Evolutionary conservation across 1,284 basidiomycete species (phyloP), one percentile per base, ranked within the genome.

Genomic region (Papiliotrema nemorosa): DNA sequence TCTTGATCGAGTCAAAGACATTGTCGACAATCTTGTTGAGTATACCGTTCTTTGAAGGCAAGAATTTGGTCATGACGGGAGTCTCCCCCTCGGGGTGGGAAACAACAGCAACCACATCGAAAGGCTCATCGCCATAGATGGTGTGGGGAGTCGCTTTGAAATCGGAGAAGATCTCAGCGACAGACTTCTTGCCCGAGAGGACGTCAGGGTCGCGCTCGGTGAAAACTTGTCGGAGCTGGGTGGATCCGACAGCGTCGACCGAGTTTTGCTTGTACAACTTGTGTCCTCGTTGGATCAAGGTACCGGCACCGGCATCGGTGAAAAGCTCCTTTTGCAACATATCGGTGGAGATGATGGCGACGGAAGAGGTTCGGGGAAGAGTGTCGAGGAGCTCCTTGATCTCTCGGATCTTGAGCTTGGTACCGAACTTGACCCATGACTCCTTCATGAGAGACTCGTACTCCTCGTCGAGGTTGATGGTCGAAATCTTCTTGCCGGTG

Each of bases 401-500:
- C 77, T 98, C 94, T 62, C 94, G 87, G 47, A 99, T 82, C 79
- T 98, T 98, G 77, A 99, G 88, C 78, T 99, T 99, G 63, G 96
- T 98, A 59, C 94, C 94, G 72, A 86, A 97, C 76, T 97, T 97
- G 77, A 99, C 94, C 94, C 96, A 99, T n/a, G 92, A 83, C 78
- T 97, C 87, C 73, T 93, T 96, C 92, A 98, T 91, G 54, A 99
- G 83, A 36, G 82, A 82, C 61, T 96, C 90, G 76, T 97, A 98
- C 78, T 99, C 94, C 87, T 98, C 94, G 72, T 99, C 94, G 50
- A 99, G 78, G 77, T 98, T 99, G 78, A 99, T 97, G 38, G 88
- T 84, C 65, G 90, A 88, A 50, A 98, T 77, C 76, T 96, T 92
- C 78, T 96, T 87, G 53, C 90, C 90, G 20, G 91, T 91, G 41